Evolutionary conservation across 768 basidiomycete genomes (phyloP).

Genomic region (Omphalotus guepiniiformis): DNA sequence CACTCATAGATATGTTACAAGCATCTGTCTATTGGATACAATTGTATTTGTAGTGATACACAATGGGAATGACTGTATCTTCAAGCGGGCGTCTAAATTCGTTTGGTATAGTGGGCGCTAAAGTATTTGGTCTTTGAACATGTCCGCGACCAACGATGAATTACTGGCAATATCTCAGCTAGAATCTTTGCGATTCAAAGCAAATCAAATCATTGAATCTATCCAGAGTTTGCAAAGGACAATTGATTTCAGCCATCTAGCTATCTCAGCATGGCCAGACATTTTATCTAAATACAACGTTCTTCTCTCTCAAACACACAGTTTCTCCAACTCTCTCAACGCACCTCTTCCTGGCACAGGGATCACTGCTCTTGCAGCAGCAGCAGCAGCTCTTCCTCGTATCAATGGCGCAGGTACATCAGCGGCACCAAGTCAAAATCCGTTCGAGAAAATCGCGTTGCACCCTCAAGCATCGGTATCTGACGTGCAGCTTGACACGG

Average conservation of each 20-base stretch:
- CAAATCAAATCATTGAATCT: constrained; percentile 76
- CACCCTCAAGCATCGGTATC: constrained; percentile 57
- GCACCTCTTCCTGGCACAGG: constrained; percentile 27
- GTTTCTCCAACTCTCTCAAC: constrained; percentile 61
- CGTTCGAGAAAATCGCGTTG: constrained; percentile 62
- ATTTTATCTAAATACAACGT: constrained; percentile 84
- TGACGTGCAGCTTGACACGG: constrained; percentile 67
- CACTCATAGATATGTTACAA: no score
- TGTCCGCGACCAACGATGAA: no score
- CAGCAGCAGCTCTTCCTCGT: background rate
- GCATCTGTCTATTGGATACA: no score
- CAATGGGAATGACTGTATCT: no score
- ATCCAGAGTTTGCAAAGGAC: constrained; percentile 61
- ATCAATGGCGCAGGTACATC: constrained; percentile 15
- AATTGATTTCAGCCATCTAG: constrained; percentile 52
- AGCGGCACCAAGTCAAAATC: constrained; percentile 30
- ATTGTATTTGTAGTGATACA: no score
- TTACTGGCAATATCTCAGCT: constrained; percentile 64
- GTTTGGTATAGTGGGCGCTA: no score
- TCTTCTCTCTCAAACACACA: constrained; percentile 78
- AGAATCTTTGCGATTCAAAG: constrained; percentile 73
- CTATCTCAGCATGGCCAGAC: constrained; percentile 85
- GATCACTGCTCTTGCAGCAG: constrained; percentile 4
- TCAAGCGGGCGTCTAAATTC: no score
- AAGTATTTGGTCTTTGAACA: no score